Evolutionary conservation across 1,284 basidiomycete species (phyloP), one percentile per base, ranked within the genome.

Genomic region (Austropuccinia psidii): DNA sequence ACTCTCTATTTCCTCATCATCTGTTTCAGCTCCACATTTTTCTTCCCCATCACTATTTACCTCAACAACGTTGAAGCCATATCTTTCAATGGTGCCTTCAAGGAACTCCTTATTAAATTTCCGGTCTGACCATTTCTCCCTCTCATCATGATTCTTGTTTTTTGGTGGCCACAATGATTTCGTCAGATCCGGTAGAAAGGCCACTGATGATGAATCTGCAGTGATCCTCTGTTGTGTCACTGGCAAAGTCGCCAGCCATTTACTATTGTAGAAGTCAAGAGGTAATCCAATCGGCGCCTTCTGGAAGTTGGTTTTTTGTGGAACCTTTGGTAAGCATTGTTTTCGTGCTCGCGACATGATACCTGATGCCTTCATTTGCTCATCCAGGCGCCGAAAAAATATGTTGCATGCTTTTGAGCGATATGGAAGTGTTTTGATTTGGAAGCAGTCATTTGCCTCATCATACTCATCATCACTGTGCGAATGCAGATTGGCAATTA

Each of bases 401-500:
- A 15, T 31, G 35, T 55, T 73, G 4, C 49, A 57, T 3, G 2
- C 17, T 9, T 62, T 55, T 21, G 60, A 73, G 21, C 58, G 24
- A 29, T 64, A 64, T 1, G 5, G 1, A 8, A 73, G 49, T 5
- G 69, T 73, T 39, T 55, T 73, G 24, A 61, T 73, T 1, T 37
- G 9, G 21, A 54, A 62, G 49, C 37, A 62, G 1, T 43, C 17
- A 2, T 45, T 0, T 31, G 52, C 17, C 1, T 5, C 17, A 27
- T 54, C 60, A 15, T 24, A 58, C 29, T 55, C 60, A 62, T 72
- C 69, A 19, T 72, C 47, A 31, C 57, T 61, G 31, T 72, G 57
- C 1, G 69, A 41, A 11, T 1, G 4, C 3, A 55, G 15, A 8
- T 62, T 41, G 6, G 13, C 15, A n/a, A 61, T 15, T 4, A 73